Evolutionary conservation across 345 rosid genomes (phyloP), one percentile per base, ranked within the genome.

Genomic region (Turnera subulata): DNA sequence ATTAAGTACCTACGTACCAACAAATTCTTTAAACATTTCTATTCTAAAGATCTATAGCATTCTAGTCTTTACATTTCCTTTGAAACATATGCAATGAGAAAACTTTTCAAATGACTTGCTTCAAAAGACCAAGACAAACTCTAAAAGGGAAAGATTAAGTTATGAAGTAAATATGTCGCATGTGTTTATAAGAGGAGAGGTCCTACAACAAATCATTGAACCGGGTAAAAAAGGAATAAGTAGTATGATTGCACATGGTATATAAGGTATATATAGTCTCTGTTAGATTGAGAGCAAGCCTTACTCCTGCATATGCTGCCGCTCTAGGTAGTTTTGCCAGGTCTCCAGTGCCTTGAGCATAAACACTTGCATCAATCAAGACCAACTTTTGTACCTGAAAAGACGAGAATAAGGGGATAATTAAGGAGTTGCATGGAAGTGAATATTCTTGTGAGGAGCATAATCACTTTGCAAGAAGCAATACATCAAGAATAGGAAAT

Each of bases 321-420:
- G 71, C 49, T 80, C 63, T 80, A 1, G 96, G 96, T 53, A 93
- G 72, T 43, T 76, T 93, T 26, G 85, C 88, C 54, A 87, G 73
- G 65, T 80, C 61, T 68, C 97, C 97, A 0, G 99, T 85, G 70
- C 96, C 96, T 83, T 93, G 89, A 56, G 96, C 65, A 60, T 89
- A 87, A 24, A 86, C 97, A 60, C 94, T 89, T 73, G 99, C 96
- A 58, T 93, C 91, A 62, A 86, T 79, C 66, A 93, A 78, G 73
- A 85, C 76, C 70, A 93, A 76, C 51, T 80, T 83, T 61, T 86
- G 82, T 32, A 89, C 94, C 97, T 86, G 69, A 55, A 58, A 58
- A 47, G 3, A 53, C 22, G 38, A 51, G 54, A n/a, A 9, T 12
- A 29, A 39, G 24, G n/a, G n/a, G n/a, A n/a, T n/a, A 4, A 7